Conservation (phyloP, 2,329 filamentous ascomycete species). For the Arachnomyces sp. region DNA sequence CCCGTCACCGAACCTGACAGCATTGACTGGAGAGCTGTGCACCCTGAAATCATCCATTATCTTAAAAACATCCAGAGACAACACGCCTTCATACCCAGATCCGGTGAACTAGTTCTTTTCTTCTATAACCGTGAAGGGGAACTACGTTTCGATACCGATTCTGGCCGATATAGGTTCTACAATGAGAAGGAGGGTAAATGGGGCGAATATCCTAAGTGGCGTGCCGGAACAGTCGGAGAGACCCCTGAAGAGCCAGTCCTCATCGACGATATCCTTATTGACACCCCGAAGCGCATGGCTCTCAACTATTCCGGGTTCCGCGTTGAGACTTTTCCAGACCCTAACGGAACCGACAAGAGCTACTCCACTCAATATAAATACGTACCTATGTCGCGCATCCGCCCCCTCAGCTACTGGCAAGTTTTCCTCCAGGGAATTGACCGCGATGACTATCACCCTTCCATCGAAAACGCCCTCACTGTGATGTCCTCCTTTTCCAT, state of each 20-base stretch:
- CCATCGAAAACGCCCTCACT: constrained; percentile 46
- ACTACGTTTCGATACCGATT: constrained; percentile 27
- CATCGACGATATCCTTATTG: constrained; percentile 39
- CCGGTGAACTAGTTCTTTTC: constrained; percentile 52
- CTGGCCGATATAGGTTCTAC: constrained; percentile 25
- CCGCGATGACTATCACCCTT: constrained; percentile 41
- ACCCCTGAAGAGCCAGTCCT: constrained; percentile 36
- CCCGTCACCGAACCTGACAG: constrained; percentile 42
- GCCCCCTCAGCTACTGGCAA: constrained; percentile 49
- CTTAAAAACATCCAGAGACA: constrained; percentile 37
- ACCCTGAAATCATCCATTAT: constrained; percentile 32
- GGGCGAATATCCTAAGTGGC: constrained; percentile 41
- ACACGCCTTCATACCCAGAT: constrained; percentile 45
- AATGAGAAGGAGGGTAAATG: constrained; percentile 25
- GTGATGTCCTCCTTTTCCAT: constrained; percentile 46
- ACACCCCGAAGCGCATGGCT: constrained; percentile 31
- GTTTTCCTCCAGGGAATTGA: constrained; percentile 38
- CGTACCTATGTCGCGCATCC: constrained; percentile 44
- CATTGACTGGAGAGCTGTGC: constrained; percentile 50
- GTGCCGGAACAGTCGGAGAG: constrained; percentile 50
- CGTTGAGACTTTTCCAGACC: constrained; percentile 48
- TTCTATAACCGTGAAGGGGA: constrained; percentile 26
- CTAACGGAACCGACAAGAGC: constrained; percentile 43
- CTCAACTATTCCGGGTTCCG: constrained; percentile 48
- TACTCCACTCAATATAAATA: constrained; percentile 48